phyloP scores from a whole-genome alignment of 345 rosid species.

The Conringia planisiliqua region DNA sequence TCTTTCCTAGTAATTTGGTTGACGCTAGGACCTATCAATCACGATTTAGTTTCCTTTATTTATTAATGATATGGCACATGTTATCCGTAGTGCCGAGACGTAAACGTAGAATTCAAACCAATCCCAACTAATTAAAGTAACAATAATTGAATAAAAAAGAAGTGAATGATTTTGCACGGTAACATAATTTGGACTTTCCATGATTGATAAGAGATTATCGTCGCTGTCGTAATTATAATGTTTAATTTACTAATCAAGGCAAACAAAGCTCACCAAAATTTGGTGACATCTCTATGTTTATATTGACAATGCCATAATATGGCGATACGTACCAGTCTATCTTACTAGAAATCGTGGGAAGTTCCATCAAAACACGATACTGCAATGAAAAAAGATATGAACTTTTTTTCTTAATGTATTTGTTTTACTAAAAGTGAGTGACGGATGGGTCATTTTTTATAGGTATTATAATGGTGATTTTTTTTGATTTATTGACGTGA shows the following conservation, averaged over 20 bases:
- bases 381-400: neutral
- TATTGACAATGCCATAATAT: neutral
- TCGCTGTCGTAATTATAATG: constrained; percentile 21
- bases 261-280: constrained; percentile 12
- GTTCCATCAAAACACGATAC: neutral
- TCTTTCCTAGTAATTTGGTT: constrained; percentile 1
- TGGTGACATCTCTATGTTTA: constrained; percentile 18
- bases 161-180: constrained; percentile 19
- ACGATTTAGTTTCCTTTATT: neutral
- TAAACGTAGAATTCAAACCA: constrained; percentile 28
- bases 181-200: constrained; percentile 11
- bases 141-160: constrained; percentile 15
- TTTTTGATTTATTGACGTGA: neutral
- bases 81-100: constrained; percentile 4
- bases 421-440: neutral
- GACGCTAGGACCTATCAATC: neutral
- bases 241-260: constrained; percentile 21
- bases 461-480: neutral
- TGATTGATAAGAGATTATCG: constrained; percentile 9
- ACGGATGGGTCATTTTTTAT: constrained; percentile 7
- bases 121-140: constrained; percentile 23
- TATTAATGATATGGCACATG: neutral
- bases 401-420: no score
- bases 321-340: constrained; percentile 22
- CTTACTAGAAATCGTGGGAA: neutral